Conservation (phyloP, 192 early-diverging fungal species). For the Podila clonocystis region DNA sequence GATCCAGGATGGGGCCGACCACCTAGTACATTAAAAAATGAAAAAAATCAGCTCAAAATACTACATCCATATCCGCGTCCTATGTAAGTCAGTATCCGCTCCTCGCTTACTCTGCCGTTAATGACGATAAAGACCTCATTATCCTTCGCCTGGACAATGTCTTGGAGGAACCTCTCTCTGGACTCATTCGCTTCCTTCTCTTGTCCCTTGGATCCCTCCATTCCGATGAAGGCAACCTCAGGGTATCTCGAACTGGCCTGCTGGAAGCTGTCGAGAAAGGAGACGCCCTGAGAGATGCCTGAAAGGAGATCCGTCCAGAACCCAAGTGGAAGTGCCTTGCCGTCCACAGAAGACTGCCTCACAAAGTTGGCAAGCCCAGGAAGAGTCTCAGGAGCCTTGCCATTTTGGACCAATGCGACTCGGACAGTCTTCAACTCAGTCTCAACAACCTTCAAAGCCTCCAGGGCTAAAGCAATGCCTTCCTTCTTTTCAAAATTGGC, state of each 20-base stretch:
- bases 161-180: constrained; percentile 17
- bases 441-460: constrained; percentile 60
- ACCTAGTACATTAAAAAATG: constrained; percentile 29
- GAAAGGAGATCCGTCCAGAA: constrained; percentile 41
- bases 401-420: constrained; percentile 65
- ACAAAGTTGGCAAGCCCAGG: constrained; percentile 26
- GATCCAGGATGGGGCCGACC: constrained; percentile 59
- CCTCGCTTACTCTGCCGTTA: constrained; percentile 67
- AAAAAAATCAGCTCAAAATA: neutral
- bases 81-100: too few species aligned
- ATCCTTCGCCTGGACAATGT: constrained; percentile 14
- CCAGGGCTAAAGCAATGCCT: constrained; percentile 62
- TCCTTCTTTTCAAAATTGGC: constrained; percentile 62
- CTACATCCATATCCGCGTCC: too few species aligned
- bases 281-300: neutral
- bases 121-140: constrained; percentile 56
- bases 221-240: constrained; percentile 25
- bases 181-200: constrained; percentile 17
- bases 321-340: constrained; percentile 17
- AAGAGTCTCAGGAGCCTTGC: constrained; percentile 6
- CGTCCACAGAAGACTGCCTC: constrained; percentile 27
- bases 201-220: constrained; percentile 20
- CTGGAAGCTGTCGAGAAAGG: constrained; percentile 18
- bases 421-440: constrained; percentile 40
- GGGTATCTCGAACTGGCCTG: constrained; percentile 2